These are phyloP conservation scores for Fusarium longipes DNA, from an alignment of 2,329 filamentous ascomycete genomes.

Conservation along the genomic window DNA sequence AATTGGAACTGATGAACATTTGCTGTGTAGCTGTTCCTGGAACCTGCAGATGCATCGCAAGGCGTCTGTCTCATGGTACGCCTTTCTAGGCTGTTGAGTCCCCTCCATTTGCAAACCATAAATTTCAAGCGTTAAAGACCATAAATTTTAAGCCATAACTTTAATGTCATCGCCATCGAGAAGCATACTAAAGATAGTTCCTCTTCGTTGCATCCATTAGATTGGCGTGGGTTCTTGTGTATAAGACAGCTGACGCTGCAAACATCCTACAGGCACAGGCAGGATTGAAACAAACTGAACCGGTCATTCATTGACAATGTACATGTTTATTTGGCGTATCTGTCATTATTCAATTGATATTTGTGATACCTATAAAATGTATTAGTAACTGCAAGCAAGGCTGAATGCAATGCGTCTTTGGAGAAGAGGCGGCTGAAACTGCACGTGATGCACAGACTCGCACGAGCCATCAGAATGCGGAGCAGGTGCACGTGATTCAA, in stretches of 20 bases:
- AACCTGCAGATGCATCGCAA: not conserved
- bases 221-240: not conserved
- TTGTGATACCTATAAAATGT: too few relatives aligned
- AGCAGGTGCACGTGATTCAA: conserved; percentile 45
- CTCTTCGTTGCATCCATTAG: not conserved
- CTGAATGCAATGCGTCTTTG: not conserved
- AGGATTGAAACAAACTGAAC: not conserved
- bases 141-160: too few relatives aligned
- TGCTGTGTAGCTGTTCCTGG: not conserved
- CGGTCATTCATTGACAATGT: too few relatives aligned
- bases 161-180: not conserved
- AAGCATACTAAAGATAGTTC: not conserved
- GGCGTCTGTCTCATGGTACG: not conserved
- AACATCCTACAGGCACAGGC: conserved; percentile 2
- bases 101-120: not conserved
- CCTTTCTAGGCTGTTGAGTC: not conserved
- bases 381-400: conserved; percentile 16
- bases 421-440: conserved; percentile 14
- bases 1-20: not conserved
- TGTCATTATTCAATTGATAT: too few relatives aligned
- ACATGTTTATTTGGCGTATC: not conserved
- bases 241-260: not conserved
- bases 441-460: conserved; percentile 41
- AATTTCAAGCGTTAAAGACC: too few relatives aligned
- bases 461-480: conserved; percentile 43